Percentiles rank a stretch among this genome's conserved stretches.
Conservation (phyloP, 1,284 basidiomycete genomes). For the Sphagnurus paluster region DNA sequence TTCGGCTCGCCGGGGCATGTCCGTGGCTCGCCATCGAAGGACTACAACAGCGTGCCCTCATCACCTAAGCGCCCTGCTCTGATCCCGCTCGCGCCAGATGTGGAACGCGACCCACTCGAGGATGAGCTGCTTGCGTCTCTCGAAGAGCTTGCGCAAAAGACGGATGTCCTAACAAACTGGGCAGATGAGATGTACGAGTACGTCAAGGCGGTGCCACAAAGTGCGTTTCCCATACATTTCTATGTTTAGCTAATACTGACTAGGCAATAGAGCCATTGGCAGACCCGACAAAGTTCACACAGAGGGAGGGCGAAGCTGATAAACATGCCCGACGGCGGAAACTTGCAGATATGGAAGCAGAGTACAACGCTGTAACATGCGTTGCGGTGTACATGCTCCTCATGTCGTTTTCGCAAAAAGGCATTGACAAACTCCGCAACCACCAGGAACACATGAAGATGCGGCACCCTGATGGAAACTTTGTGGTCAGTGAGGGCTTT, state of each 20-base stretch:
- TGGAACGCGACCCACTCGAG: constrained; percentile 73
- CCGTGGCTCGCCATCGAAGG: constrained; percentile 37
- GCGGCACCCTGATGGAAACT: constrained; percentile 72
- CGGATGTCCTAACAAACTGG: constrained; percentile 89
- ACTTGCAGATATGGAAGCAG: constrained; percentile 72
- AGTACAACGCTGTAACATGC: constrained; percentile 79
- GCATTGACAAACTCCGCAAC: constrained; percentile 74
- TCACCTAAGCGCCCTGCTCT: constrained; percentile 56
- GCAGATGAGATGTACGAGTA: constrained; percentile 91
- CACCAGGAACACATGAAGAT: constrained; percentile 76
- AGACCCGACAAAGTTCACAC: constrained; percentile 69
- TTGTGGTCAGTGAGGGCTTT: constrained; percentile 72
- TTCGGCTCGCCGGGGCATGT: constrained; percentile 63
- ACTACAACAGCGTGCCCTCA: constrained; percentile 38
- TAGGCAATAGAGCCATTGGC: constrained; percentile 63
- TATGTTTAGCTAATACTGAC: too few relatives aligned
- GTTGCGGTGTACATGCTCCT: constrained; percentile 93
- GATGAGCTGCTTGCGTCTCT: constrained; percentile 74
- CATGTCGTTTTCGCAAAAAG: constrained; percentile 90
- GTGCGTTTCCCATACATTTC: constrained; percentile 57
- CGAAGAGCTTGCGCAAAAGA: constrained; percentile 94
- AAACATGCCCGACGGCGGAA: constrained; percentile 63
- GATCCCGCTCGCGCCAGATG: constrained; percentile 43
- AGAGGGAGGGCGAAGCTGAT: constrained; percentile 72
- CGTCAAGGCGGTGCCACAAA: constrained; percentile 75